Percentiles rank a stretch among this genome's conserved stretches.
phyloP scores from a whole-genome alignment of 805 yeast genomes.

The Alloascoidea africana region DNA sequence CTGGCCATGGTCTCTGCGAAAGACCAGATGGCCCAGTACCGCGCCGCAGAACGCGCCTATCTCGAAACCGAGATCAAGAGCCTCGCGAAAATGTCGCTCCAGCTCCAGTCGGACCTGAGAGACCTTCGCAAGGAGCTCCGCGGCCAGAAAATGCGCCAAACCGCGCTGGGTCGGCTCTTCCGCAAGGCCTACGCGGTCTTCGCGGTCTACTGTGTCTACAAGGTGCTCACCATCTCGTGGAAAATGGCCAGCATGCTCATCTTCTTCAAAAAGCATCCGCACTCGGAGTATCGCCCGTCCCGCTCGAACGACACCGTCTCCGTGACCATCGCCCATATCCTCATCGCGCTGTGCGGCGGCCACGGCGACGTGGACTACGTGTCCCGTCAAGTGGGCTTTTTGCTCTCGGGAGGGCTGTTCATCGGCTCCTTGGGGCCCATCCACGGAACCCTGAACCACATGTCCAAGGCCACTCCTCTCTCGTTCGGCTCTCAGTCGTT shows the following conservation, averaged over 20 bases:
- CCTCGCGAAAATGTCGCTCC: slow-evolving; percentile 15
- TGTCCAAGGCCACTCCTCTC: slow-evolving; percentile 12
- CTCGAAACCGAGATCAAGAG: slow-evolving; percentile 18
- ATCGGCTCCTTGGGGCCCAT: slow-evolving; percentile 20
- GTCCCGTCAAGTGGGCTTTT: slow-evolving; percentile 23
- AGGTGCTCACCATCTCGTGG: slow-evolving; percentile 17
- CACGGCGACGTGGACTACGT: not conserved
- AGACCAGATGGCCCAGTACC: no score
- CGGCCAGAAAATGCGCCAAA: slow-evolving; percentile 13
- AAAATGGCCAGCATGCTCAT: not conserved
- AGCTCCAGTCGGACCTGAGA: slow-evolving; percentile 17
- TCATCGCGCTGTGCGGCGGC: not conserved
- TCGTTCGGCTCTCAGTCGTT: slow-evolving; percentile 7
- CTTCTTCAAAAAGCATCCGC: not conserved
- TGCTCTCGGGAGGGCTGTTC: slow-evolving; percentile 21
- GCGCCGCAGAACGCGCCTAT: not conserved
- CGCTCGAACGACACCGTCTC: not conserved
- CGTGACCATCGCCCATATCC: not conserved
- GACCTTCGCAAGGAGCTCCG: slow-evolving; percentile 11
- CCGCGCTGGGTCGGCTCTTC: slow-evolving; percentile 17
- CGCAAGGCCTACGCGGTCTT: slow-evolving; percentile 15
- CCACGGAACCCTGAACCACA: slow-evolving; percentile 16
- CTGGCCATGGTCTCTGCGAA: not conserved
- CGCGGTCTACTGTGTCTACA: slow-evolving; percentile 23
- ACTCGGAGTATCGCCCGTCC: not conserved